A percentile compares a stretch with the other conserved stretches of the same genome.
These are phyloP conservation scores for Mycocentrospora acerina DNA, from an alignment of 2,329 filamentous ascomycete genomes.

Conservation along the genomic window DNA sequence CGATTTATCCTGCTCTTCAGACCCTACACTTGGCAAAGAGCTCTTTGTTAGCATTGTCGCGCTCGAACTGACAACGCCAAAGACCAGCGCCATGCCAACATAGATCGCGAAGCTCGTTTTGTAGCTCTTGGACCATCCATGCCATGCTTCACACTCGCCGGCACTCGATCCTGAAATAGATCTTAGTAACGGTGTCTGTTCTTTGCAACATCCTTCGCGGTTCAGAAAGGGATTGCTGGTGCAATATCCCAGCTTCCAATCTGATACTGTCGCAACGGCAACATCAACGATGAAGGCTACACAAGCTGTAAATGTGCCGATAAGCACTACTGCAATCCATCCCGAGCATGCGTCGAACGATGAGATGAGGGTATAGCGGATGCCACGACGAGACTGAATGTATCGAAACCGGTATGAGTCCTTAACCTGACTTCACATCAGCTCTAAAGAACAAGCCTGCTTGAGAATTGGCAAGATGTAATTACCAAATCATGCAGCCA, in stretches of 20 bases:
- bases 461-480: not conserved
- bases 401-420: constrained; percentile 56
- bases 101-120: constrained; percentile 51
- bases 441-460: not conserved
- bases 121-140: constrained; percentile 48
- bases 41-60: constrained; percentile 54
- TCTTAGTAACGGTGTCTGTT: not conserved
- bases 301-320: constrained; percentile 57
- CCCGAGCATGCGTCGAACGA: constrained; percentile 55
- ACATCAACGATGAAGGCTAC: constrained; percentile 60
- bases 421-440: constrained; percentile 49
- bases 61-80: constrained; percentile 52
- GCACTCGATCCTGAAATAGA: constrained; percentile 22
- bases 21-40: constrained; percentile 44
- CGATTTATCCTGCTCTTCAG: constrained; percentile 34
- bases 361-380: constrained; percentile 45
- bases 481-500: constrained; percentile 61
- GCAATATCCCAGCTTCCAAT: constrained; percentile 62
- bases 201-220: constrained; percentile 53
- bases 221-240: constrained; percentile 47
- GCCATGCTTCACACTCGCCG: constrained; percentile 45
- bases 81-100: constrained; percentile 51
- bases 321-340: constrained; percentile 58
- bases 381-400: constrained; percentile 46
- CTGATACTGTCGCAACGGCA: constrained; percentile 55